Percentiles rank a stretch among this genome's conserved stretches.
Conservation (phyloP, 2,329 filamentous ascomycete genomes). For the Phoma sp. region DNA sequence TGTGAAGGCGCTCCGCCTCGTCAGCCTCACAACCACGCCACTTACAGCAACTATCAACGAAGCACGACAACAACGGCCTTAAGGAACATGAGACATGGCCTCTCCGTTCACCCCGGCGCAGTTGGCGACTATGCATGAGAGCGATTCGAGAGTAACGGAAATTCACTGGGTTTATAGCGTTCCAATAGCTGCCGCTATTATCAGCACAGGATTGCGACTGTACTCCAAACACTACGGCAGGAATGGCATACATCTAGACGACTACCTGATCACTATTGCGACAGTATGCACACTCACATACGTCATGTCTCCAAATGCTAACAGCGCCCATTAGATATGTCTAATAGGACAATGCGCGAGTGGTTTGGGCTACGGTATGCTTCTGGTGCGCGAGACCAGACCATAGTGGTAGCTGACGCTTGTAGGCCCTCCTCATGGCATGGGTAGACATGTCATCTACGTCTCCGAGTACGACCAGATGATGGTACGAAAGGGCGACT, state of each 20-base stretch:
- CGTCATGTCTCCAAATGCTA: background rate
- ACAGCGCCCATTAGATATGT: constrained; percentile 29
- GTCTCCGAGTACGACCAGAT: constrained; percentile 35
- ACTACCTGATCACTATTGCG: constrained; percentile 41
- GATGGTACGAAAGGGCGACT: constrained; percentile 46
- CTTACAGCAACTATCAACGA: constrained; percentile 4
- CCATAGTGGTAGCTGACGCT: constrained; percentile 17
- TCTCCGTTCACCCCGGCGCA: constrained; percentile 40
- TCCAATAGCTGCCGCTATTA: constrained; percentile 35
- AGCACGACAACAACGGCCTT: background rate
- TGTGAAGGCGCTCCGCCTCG: constrained; percentile 11
- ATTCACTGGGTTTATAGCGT: constrained; percentile 44
- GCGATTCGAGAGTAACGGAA: constrained; percentile 38
- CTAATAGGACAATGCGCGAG: constrained; percentile 39
- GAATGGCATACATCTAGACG: constrained; percentile 44
- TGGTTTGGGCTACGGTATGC: constrained; percentile 38
- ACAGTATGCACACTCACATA: constrained; percentile 29
- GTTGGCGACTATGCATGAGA: constrained; percentile 36
- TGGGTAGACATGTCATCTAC: constrained; percentile 43
- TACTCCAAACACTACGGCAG: constrained; percentile 39
- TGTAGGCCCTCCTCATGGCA: constrained; percentile 41
- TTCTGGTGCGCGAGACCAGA: background rate
- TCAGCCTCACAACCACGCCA: constrained; percentile 18
- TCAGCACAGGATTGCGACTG: constrained; percentile 38
- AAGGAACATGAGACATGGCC: constrained; percentile 21